Base-by-base conservation (phyloP, 176 grass and related monocot genomes). In the Neostapfia colusana region DNA sequence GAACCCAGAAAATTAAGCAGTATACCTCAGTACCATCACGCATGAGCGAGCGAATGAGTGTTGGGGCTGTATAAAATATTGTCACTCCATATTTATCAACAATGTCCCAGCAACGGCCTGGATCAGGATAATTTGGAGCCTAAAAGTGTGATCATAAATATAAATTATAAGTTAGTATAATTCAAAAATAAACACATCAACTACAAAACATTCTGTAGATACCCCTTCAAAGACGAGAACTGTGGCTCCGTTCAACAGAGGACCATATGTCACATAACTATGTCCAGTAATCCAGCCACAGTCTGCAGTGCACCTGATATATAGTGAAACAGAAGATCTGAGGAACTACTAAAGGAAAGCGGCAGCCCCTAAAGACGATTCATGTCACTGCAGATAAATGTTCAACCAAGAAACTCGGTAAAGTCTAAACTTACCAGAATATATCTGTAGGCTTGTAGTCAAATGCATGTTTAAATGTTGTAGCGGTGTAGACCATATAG, bases 211-310 rank as follows among this genome's bases (percentile, higher is more conserved):
- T 76, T 56, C 54, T 70, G 53, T 71, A 74, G 36, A 71, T 92
- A 99, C 95, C 91, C 95, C 95, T 92, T 99, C 95, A 54, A 90
- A 99, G 84, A 95, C 87, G 13, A 99, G 71, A 79, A 95, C 83
- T 49, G 87, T 88, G 54, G 95, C 91, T 85, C 91, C 91, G 89
- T 99, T 99, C 72, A 99, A 23, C 35, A 99, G 89, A 82, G 95
- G 95, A 17, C 95, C 95, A 77, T 99, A 99, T 60, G 95, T 88
- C 63, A 99, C 89, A 78, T 99, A 99, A 78, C 95, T 95, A 80
- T 99, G 95, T 53, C 95, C 95, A 72, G 95, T 99, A 69, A 99
- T 99, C 95, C 95, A 99, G 7, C 95, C 95, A 82, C 95, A 99
- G 69, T 99, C 95, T 72, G 95, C 95, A 81, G 95, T 99, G 67